phyloP scores from a whole-genome alignment of 2,329 filamentous ascomycete genomes.

The Dactylellina drechsleri region DNA sequence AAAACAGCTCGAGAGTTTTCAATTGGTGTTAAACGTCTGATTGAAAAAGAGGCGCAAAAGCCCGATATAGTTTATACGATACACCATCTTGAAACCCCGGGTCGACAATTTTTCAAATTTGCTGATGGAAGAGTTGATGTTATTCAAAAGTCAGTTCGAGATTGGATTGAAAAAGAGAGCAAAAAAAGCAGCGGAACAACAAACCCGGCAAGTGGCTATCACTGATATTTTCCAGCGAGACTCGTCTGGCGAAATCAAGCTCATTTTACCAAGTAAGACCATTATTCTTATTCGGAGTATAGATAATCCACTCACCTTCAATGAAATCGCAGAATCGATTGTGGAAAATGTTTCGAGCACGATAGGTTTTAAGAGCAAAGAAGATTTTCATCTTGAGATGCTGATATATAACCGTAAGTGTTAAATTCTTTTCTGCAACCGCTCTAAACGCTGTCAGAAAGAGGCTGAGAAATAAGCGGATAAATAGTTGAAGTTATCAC shows the following conservation, averaged over 20 bases:
- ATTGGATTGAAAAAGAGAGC: slow-evolving; percentile 41
- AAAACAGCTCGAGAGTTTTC: neutral
- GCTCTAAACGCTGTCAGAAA: too few relatives aligned
- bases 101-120: slow-evolving; percentile 46
- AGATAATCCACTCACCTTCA: neutral
- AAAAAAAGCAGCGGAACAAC: slow-evolving; percentile 5
- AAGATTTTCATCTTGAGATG: slow-evolving; percentile 23
- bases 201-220: slow-evolving; percentile 6
- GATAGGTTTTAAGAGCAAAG: slow-evolving; percentile 22
- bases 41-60: slow-evolving; percentile 16
- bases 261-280: slow-evolving; percentile 24
- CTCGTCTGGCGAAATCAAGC: slow-evolving; percentile 24
- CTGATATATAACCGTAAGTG: slow-evolving; percentile 31
- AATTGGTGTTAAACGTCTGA: neutral
- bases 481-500: slow-evolving; percentile 32
- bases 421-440: too few relatives aligned
- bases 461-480: too few relatives aligned
- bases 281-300: too few relatives aligned
- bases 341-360: slow-evolving; percentile 16
- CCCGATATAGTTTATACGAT: slow-evolving; percentile 33
- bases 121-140: slow-evolving; percentile 18
- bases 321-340: slow-evolving; percentile 2
- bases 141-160: slow-evolving; percentile 38
- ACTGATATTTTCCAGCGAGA: slow-evolving; percentile 19
- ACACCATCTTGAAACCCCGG: slow-evolving; percentile 18